These are phyloP conservation scores for Aspergillus ibericus DNA, from an alignment of 2,329 filamentous ascomycete species.

Conservation along the genomic window DNA sequence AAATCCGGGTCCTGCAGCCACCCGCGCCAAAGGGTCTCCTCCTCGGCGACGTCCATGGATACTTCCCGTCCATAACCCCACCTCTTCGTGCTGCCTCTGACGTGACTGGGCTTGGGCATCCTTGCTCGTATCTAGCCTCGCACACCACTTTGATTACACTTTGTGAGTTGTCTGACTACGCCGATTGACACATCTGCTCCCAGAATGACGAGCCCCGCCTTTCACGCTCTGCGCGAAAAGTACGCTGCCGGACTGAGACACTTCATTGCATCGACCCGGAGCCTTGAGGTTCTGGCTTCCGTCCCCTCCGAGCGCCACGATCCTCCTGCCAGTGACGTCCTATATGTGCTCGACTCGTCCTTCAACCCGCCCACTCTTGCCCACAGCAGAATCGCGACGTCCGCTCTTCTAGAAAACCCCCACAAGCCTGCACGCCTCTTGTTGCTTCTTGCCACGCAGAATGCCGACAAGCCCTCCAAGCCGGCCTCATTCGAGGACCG, in stretches of 20 bases:
- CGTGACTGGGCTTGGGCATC: neutral
- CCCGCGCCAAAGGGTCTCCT: neutral
- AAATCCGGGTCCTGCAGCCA: neutral
- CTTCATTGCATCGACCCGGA: slow-evolving; percentile 43
- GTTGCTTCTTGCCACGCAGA: slow-evolving; percentile 62
- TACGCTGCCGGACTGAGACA: slow-evolving; percentile 44
- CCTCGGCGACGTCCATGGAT: neutral
- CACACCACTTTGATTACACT: neutral
- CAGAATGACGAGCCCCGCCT: slow-evolving; percentile 18
- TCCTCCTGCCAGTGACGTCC: slow-evolving; percentile 29
- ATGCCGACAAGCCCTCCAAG: slow-evolving; percentile 62
- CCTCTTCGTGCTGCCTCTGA: neutral
- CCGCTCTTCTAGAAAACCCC: slow-evolving; percentile 48
- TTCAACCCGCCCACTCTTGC: slow-evolving; percentile 66
- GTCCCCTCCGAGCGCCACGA: slow-evolving; percentile 19
- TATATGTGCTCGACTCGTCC: slow-evolving; percentile 66
- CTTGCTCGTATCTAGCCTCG: neutral
- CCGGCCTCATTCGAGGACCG: slow-evolving; percentile 51
- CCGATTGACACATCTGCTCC: neutral
- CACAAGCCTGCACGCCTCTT: slow-evolving; percentile 47
- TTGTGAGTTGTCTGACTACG: neutral
- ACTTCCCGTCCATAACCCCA: neutral
- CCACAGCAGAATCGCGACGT: slow-evolving; percentile 56
- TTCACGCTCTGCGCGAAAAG: slow-evolving; percentile 35
- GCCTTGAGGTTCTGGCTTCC: slow-evolving; percentile 35